Evolutionary conservation across 176 grass and related monocot genomes (phyloP).

Genomic region (Triticum dicoccoides): DNA sequence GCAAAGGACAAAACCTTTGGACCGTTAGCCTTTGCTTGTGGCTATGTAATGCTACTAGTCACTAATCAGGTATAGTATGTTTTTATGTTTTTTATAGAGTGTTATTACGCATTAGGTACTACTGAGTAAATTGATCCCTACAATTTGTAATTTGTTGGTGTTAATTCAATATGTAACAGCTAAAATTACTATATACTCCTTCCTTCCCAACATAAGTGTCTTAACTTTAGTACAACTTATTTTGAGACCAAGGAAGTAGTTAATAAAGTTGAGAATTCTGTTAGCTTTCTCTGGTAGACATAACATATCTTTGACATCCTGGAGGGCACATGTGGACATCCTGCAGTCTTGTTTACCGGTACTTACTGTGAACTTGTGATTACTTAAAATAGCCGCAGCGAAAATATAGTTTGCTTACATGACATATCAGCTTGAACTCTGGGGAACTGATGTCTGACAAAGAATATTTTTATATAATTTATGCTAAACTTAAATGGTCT

Average conservation of each 20-base stretch:
- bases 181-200: neutral
- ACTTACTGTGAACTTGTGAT: neutral
- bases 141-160: neutral
- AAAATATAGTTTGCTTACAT: conserved; percentile 22
- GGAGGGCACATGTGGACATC: neutral
- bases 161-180: neutral
- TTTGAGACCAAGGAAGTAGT: neutral
- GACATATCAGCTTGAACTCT: neutral
- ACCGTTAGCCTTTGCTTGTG: conserved; percentile 50
- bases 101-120: neutral
- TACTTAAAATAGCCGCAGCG: neutral
- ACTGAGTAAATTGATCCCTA: neutral
- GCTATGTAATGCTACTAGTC: conserved; percentile 54
- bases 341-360: neutral
- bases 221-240: too few species aligned
- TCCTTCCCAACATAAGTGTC: too few species aligned
- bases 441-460: neutral
- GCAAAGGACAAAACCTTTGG: conserved; percentile 48
- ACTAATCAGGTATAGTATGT: conserved; percentile 30
- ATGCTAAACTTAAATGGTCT: neutral
- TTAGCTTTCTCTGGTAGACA: neutral
- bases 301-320: neutral
- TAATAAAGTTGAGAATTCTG: neutral
- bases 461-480: neutral
- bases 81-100: neutral